These are phyloP conservation scores for Lachancea cidri DNA, from an alignment of 805 yeast species.

Conservation along the genomic window DNA sequence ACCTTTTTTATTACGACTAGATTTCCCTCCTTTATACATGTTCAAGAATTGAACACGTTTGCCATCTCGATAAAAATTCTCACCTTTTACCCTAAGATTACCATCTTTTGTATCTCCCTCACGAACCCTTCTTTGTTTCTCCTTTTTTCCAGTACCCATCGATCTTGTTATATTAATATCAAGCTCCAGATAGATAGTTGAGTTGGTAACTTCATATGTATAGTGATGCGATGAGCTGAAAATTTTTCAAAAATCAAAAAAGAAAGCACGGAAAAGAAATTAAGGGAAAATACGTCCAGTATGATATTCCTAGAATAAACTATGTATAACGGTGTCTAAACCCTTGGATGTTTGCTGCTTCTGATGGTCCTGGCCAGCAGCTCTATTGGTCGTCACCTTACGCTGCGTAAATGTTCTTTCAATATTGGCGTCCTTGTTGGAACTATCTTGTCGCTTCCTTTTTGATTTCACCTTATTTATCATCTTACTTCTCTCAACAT, in stretches of 20 bases:
- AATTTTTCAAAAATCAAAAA: background rate
- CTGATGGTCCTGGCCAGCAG: conserved; percentile 48
- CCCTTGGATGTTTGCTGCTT: conserved; percentile 36
- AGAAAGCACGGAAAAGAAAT: conserved; percentile 3
- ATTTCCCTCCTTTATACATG: conserved; percentile 91
- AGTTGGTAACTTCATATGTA: background rate
- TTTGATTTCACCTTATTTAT: conserved; percentile 52
- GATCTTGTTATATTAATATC: too few relatives aligned
- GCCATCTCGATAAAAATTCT: conserved; percentile 92
- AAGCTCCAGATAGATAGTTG: background rate
- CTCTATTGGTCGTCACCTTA: conserved; percentile 59
- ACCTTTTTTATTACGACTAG: conserved; percentile 81
- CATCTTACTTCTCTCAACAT: conserved; percentile 84
- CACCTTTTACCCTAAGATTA: conserved; percentile 91
- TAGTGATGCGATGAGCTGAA: conserved; percentile 21
- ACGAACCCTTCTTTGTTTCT: conserved; percentile 78
- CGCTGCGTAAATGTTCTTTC: conserved; percentile 67
- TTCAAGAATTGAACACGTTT: conserved; percentile 82
- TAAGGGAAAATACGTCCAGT: conserved; percentile 5
- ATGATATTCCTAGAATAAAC: conserved; percentile 40
- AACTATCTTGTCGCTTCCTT: conserved; percentile 23
- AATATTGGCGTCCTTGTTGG: conserved; percentile 24
- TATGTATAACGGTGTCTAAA: conserved; percentile 43
- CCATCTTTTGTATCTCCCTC: conserved; percentile 82
- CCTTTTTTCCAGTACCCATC: conserved; percentile 95